phyloP scores from a whole-genome alignment of 805 yeast genomes.

The Jamesozyma gamospora region DNA sequence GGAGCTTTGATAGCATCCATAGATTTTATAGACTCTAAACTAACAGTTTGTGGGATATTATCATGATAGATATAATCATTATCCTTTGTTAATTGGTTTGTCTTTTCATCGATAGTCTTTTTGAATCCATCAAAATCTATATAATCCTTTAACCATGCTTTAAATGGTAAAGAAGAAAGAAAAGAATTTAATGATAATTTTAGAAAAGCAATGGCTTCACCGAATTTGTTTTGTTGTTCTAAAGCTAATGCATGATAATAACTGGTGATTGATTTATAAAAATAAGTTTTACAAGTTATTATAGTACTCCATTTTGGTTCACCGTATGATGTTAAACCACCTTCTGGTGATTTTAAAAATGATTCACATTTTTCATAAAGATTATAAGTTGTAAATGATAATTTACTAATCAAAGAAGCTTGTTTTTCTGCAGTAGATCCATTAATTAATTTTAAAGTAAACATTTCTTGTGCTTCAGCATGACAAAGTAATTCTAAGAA shows the following conservation, averaged over 20 bases:
- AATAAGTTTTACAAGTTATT: slow-evolving; percentile 42
- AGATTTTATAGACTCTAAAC: slow-evolving; percentile 30
- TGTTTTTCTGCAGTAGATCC: slow-evolving; percentile 36
- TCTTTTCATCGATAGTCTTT: slow-evolving; percentile 29
- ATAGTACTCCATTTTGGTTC: slow-evolving; percentile 42
- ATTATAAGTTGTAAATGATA: slow-evolving; percentile 52
- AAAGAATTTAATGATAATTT: slow-evolving; percentile 39
- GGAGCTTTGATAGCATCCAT: slow-evolving; percentile 58
- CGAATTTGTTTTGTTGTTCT: slow-evolving; percentile 51
- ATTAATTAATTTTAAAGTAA: slow-evolving; percentile 48
- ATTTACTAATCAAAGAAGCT: slow-evolving; percentile 62
- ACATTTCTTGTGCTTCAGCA: slow-evolving; percentile 86
- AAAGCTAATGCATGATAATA: slow-evolving; percentile 49
- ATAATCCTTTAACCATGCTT: slow-evolving; percentile 28
- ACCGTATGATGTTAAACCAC: slow-evolving; percentile 28
- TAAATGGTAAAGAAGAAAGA: slow-evolving; percentile 22
- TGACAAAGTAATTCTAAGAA: slow-evolving; percentile 57
- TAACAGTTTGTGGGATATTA: slow-evolving; percentile 45
- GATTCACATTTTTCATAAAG: slow-evolving; percentile 46
- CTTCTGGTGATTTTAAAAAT: slow-evolving; percentile 34
- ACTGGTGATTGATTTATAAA: slow-evolving; percentile 50
- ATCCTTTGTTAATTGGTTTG: slow-evolving; percentile 51
- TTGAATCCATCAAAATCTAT: slow-evolving; percentile 28
- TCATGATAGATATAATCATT: slow-evolving; percentile 88
- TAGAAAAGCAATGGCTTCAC: slow-evolving; percentile 64